Evolutionary conservation across 371 early-diverging fungal genomes (phyloP).

Genomic region (Blastocladiella emersonii): DNA sequence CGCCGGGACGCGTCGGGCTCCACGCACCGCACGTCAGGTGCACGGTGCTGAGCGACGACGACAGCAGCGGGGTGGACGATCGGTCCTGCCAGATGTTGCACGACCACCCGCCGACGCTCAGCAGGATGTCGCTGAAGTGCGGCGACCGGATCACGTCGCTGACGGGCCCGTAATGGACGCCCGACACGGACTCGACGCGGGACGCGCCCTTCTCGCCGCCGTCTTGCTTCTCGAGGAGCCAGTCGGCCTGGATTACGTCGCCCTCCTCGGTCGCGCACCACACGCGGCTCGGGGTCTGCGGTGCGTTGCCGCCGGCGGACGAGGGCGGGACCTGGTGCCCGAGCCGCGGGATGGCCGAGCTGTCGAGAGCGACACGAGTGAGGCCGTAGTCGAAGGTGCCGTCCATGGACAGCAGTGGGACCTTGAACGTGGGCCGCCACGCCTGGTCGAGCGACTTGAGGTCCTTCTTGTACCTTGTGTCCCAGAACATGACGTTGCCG

Average conservation of each 20-base stretch:
- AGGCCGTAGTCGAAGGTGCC: constrained; percentile 40
- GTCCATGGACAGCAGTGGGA: constrained; percentile 32
- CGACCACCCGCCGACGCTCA: constrained; percentile 36
- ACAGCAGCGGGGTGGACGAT: constrained; percentile 21
- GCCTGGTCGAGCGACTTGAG: constrained; percentile 27
- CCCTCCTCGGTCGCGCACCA: constrained; percentile 22
- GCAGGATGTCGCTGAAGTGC: constrained; percentile 35
- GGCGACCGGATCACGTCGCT: constrained; percentile 15
- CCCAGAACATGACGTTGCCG: constrained; percentile 39
- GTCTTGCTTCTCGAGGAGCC: constrained; percentile 30
- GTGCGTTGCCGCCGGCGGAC: constrained; percentile 1
- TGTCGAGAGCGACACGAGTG: constrained; percentile 21
- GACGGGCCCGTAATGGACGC: constrained; percentile 27
- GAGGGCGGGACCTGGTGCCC: constrained; percentile 6
- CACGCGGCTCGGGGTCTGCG: background rate
- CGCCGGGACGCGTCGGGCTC: constrained; percentile 40
- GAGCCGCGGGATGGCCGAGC: constrained; percentile 6
- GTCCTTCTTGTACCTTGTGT: constrained; percentile 32
- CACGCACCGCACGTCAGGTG: constrained; percentile 28
- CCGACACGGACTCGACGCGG: constrained; percentile 26
- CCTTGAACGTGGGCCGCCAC: constrained; percentile 35
- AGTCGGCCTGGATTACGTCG: constrained; percentile 35
- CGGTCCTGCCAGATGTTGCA: constrained; percentile 39
- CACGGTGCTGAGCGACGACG: constrained; percentile 13
- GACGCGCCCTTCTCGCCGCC: constrained; percentile 31